Percentiles rank a stretch among this genome's conserved stretches.
These are phyloP conservation scores for Centrapalus pauciflorus DNA, from an alignment of 129 eudicot species.

Conservation along the genomic window DNA sequence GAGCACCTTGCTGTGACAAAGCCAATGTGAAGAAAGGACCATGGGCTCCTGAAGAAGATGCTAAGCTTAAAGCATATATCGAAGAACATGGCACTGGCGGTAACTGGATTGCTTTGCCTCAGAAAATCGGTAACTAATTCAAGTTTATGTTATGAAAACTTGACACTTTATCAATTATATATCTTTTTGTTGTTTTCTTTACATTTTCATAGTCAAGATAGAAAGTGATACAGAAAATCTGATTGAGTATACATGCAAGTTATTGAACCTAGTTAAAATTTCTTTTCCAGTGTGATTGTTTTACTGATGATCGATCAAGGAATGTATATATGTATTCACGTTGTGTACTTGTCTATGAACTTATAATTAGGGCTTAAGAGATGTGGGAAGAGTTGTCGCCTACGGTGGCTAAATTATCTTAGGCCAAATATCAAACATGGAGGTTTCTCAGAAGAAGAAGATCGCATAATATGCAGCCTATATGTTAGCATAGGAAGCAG, in stretches of 20 bases:
- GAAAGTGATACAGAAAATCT: background rate
- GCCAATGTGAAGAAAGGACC: conserved; percentile 71
- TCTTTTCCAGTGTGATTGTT: background rate
- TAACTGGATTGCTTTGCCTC: conserved; percentile 74
- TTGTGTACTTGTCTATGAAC: background rate
- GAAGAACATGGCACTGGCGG: conserved; percentile 63
- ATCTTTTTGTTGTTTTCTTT: background rate
- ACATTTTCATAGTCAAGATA: background rate
- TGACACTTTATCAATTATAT: background rate
- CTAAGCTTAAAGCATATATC: conserved; percentile 50
- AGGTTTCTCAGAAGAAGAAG: conserved; percentile 91
- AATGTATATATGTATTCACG: background rate
- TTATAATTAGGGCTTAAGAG: conserved; percentile 65
- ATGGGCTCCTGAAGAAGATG: conserved; percentile 77
- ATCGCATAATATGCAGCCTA: conserved; percentile 75
- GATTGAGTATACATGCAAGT: background rate
- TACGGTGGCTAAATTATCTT: conserved; percentile 83
- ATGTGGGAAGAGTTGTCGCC: conserved; percentile 89
- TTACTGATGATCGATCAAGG: background rate
- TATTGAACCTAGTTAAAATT: conserved; percentile 7
- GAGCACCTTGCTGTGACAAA: conserved; percentile 77
- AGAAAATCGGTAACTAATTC: conserved; percentile 34
- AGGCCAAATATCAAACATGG: conserved; percentile 94
- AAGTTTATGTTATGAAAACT: background rate
- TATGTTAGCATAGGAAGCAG: conserved; percentile 91